Percentiles rank a stretch among this genome's conserved stretches.
Evolutionary conservation across 2,329 filamentous ascomycete genomes (phyloP).

Genomic region (Albophoma yamanashiensis): DNA sequence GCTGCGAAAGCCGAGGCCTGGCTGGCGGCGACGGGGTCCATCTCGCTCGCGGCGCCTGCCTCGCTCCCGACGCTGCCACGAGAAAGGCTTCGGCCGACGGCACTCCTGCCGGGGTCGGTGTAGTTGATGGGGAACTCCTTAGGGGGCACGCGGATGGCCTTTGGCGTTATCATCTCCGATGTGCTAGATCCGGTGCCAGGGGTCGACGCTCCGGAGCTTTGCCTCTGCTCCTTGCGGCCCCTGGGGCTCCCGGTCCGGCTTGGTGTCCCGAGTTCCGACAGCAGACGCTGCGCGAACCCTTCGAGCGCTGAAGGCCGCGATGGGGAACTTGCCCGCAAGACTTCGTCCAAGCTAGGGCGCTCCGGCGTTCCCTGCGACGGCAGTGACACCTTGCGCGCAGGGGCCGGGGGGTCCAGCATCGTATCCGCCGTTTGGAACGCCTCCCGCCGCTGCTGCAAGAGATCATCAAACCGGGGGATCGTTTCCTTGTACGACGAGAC

Average conservation of each 20-base stretch:
- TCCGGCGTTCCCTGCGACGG: conserved; percentile 25
- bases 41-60: conserved; percentile 14
- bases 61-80: conserved; percentile 21
- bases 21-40: conserved; percentile 27
- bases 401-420: conserved; percentile 26
- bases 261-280: conserved; percentile 48
- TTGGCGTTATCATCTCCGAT: conserved; percentile 14
- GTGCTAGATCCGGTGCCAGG: conserved; percentile 10
- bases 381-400: conserved; percentile 17
- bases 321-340: conserved; percentile 37
- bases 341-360: conserved; percentile 31
- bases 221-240: conserved; percentile 34
- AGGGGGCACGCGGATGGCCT: conserved; percentile 24
- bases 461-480: conserved; percentile 62
- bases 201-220: conserved; percentile 19
- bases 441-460: conserved; percentile 54
- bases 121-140: conserved; percentile 31
- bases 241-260: conserved; percentile 39
- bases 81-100: conserved; percentile 28
- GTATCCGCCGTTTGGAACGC: conserved; percentile 51
- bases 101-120: conserved; percentile 20
- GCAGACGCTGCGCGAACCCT: conserved; percentile 50
- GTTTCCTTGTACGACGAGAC: conserved; percentile 50
- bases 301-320: conserved; percentile 45
- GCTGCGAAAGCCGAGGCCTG: conserved; percentile 53